Percentiles rank a stretch among this genome's conserved stretches.
Conservation (phyloP, 108 stramenopile species). For the Cylindrotheca fusiformis region DNA sequence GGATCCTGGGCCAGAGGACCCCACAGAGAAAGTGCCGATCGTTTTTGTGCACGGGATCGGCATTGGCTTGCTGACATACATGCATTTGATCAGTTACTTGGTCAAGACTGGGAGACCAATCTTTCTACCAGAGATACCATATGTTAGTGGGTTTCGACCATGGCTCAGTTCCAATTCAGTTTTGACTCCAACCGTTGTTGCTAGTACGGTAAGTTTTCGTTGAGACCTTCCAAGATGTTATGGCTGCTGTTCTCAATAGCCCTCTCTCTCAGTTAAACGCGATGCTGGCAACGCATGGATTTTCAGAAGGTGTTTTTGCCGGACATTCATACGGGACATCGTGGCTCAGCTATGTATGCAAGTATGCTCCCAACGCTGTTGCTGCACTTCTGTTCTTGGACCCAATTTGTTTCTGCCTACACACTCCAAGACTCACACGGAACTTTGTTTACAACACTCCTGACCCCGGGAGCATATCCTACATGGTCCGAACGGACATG, state of each 20-base stretch:
- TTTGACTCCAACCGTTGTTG: constrained; percentile 65
- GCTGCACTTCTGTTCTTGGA: constrained; percentile 79
- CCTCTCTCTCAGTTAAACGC: constrained; percentile 49
- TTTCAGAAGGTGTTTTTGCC: constrained; percentile 57
- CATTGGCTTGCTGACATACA: constrained; percentile 72
- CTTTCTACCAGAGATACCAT: constrained; percentile 78
- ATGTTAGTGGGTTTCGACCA: constrained; percentile 80
- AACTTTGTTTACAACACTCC: constrained; percentile 78
- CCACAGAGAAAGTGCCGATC: constrained; percentile 42
- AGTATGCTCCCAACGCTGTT: constrained; percentile 66
- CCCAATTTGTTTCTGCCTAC: constrained; percentile 86
- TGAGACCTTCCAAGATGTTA: no score
- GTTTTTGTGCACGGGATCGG: constrained; percentile 90
- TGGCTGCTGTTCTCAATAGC: no score
- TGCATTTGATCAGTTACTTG: constrained; percentile 66
- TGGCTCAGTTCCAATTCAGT: constrained; percentile 76
- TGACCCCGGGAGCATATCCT: constrained; percentile 72
- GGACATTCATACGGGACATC: constrained; percentile 87
- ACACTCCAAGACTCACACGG: constrained; percentile 67
- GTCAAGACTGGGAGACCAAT: constrained; percentile 67
- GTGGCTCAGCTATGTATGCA: constrained; percentile 81
- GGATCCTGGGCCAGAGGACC: not conserved
- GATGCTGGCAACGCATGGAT: constrained; percentile 77
- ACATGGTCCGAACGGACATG: constrained; percentile 80
- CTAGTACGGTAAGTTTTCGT: constrained; percentile 50